Percentiles rank a stretch among this genome's conserved stretches.
Evolutionary conservation across 1,139 yeast species (phyloP).

Genomic region (Diutina scorzettiae): DNA sequence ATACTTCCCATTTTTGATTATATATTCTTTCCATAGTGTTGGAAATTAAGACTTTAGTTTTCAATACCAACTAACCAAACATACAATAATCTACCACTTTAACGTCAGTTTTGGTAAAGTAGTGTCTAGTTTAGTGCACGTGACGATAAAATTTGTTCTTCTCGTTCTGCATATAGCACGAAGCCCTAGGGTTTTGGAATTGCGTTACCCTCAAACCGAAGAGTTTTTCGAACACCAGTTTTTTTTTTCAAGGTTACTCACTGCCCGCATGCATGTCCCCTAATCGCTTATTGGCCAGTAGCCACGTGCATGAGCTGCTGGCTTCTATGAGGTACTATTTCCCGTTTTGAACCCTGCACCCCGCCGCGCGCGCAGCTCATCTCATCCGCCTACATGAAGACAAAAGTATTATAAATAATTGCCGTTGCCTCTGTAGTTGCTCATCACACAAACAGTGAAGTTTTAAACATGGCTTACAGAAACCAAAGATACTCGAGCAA

Average conservation of each 20-base stretch:
- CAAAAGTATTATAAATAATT: not conserved
- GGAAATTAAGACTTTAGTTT: too few relatives aligned
- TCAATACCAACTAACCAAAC: too few relatives aligned
- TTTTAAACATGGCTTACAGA: constrained; percentile 1
- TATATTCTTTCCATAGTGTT: too few relatives aligned
- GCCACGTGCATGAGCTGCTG: not conserved
- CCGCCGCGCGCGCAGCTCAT: not conserved
- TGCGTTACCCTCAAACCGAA: not conserved
- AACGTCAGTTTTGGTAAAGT: too few relatives aligned
- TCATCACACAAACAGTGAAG: not conserved
- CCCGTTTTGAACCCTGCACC: not conserved
- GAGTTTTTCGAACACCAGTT: not conserved
- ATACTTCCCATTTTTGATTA: too few relatives aligned
- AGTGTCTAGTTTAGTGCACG: too few relatives aligned
- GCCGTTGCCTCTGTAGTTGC: too few relatives aligned
- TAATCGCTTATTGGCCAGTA: not conserved
- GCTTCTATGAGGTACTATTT: not conserved
- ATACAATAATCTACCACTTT: too few relatives aligned
- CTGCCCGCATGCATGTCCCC: not conserved
- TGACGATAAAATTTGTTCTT: not conserved
- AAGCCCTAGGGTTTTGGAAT: not conserved
- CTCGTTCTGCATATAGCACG: not conserved
- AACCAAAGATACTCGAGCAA: constrained; percentile 2
- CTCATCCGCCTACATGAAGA: too few relatives aligned
- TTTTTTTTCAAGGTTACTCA: not conserved